phyloP scores from a whole-genome alignment of 2,329 filamentous ascomycete species.

The Colletotrichum sp. region DNA sequence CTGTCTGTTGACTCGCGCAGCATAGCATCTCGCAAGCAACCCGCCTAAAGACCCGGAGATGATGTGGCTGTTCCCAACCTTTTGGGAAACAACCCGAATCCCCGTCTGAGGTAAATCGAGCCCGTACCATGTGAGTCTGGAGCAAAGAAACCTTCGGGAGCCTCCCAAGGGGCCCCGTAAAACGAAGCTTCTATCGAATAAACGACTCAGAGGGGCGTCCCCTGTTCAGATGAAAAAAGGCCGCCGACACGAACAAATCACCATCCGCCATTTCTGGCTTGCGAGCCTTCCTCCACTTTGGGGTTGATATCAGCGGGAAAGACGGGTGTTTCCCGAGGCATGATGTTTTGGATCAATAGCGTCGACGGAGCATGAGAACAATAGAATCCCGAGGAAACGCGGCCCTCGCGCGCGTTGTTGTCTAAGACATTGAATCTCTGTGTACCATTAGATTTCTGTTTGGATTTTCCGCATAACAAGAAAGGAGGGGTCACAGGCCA shows the following conservation, averaged over 20 bases:
- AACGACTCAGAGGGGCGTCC: background rate
- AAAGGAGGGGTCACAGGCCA: background rate
- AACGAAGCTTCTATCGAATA: background rate
- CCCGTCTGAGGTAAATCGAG: background rate
- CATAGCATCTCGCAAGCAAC: background rate
- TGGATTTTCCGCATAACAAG: background rate
- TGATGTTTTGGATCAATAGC: background rate
- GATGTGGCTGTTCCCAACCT: background rate
- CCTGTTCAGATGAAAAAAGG: background rate
- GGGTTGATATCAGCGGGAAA: background rate
- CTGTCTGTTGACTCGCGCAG: background rate
- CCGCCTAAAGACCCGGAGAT: background rate
- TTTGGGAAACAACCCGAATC: background rate
- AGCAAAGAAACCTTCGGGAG: background rate
- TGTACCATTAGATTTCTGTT: background rate
- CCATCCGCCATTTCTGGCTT: background rate
- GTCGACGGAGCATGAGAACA: background rate
- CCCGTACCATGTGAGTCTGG: background rate
- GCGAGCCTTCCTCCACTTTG: background rate
- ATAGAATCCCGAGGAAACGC: background rate
- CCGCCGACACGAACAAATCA: background rate
- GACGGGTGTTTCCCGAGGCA: background rate
- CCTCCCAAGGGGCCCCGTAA: background rate
- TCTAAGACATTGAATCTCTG: slow-evolving; percentile 9
- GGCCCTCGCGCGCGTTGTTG: background rate